Evolutionary conservation across 2,329 filamentous ascomycete genomes (phyloP).

Genomic region (Stagonosporopsis chrysanthemi): DNA sequence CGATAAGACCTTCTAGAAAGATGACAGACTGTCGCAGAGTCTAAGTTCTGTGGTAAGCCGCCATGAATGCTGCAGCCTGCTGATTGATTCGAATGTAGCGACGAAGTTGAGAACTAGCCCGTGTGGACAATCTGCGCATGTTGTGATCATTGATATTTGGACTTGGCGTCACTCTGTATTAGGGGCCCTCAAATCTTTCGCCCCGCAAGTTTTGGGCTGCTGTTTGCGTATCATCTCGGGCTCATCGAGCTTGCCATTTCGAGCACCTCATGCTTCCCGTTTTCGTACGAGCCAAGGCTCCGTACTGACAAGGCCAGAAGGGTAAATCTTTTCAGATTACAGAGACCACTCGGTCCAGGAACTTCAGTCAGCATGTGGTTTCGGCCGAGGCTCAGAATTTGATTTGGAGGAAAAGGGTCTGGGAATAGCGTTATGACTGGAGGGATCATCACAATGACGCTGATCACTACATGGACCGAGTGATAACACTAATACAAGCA

Average conservation of each 20-base stretch:
- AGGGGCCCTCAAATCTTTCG: neutral
- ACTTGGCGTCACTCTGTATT: neutral
- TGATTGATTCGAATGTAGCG: conserved; percentile 20
- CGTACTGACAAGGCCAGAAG: conserved; percentile 14
- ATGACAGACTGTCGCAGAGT: conserved; percentile 14
- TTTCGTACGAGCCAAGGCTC: conserved; percentile 11
- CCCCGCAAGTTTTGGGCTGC: conserved; percentile 1
- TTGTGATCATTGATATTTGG: neutral
- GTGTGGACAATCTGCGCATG: neutral
- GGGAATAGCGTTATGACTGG: conserved; percentile 31
- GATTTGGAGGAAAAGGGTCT: conserved; percentile 9
- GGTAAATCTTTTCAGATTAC: conserved; percentile 11
- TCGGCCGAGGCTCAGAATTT: conserved; percentile 36
- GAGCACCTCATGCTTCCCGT: neutral
- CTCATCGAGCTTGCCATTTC: neutral
- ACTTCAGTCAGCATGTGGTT: conserved; percentile 18
- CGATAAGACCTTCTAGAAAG: conserved; percentile 11
- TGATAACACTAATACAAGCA: conserved; percentile 10
- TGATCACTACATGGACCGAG: conserved; percentile 15
- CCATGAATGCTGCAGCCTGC: conserved; percentile 23
- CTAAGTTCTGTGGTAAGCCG: conserved; percentile 28
- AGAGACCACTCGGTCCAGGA: conserved; percentile 26
- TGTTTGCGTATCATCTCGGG: conserved; percentile 7
- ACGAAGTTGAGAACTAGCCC: neutral
- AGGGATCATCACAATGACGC: conserved; percentile 32